Evolutionary conservation across 2,329 filamentous ascomycete species (phyloP), one percentile per base, ranked within the genome.

Genomic region (Colletotrichum eleusines): DNA sequence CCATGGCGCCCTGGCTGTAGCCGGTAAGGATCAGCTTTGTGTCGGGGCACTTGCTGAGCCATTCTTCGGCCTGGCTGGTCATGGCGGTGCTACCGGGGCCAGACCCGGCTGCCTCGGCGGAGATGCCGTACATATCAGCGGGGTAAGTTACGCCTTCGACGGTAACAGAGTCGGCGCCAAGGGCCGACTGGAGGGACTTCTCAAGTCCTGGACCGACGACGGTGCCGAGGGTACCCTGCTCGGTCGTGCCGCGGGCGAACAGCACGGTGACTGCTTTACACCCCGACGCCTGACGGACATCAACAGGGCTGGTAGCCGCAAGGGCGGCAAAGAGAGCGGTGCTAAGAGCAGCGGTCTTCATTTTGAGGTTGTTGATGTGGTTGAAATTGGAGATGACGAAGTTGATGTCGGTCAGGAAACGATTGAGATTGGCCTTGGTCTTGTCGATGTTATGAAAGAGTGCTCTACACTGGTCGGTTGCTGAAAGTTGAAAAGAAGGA

Each of bases 101-200:
- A 72, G 85, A 83, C 1, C 86, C 86, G 5, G 82, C 81, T 3
- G 7, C 9, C 44, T 71, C 83, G 16, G 77, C 77, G 14, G 85
- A 76, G 71, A 86, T 86, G 0, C 86, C 86, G 3, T 72, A 68
- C 50, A 81, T 72, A 66, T 78, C 76, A 1, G 87, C 87, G 1
- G 82, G 77, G 74, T 89, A 89, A 31, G 84, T 78, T 26, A 89
- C 85, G 60, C 87, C 87, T 77, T 89, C 87, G 14, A 88, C 81
- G 3, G 83, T 82, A 9, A 88, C 75, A 61, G 83, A 81, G 53
- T 78, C 78, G 7, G 77, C 78, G n/a, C 83, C 84, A 67, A 87
- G 77, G 54, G 77, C 75, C 4, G 75, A 62, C 20, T 79, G 80
- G 1, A 89, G 76, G 3, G 82, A 82, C 40, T 81, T 77, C 68